phyloP scores from a whole-genome alignment of 805 yeast genomes.

The Nakazawaea wickerhamii region DNA sequence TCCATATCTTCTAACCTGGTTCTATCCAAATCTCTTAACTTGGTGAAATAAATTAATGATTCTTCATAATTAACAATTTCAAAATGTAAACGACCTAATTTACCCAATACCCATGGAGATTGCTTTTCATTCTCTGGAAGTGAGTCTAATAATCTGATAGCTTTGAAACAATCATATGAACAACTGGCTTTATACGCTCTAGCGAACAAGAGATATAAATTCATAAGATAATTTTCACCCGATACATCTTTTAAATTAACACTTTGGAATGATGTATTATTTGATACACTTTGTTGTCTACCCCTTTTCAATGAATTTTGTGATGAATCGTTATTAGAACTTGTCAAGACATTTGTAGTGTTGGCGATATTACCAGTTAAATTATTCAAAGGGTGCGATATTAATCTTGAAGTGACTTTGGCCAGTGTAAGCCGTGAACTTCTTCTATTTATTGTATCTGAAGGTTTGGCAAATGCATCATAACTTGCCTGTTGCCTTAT shows the following conservation, averaged over 20 bases:
- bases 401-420: constrained; percentile 42
- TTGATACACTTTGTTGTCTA: constrained; percentile 11
- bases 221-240: constrained; percentile 36
- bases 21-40: constrained; percentile 63
- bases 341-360: not conserved
- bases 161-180: constrained; percentile 72
- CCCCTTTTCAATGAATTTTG: constrained; percentile 13
- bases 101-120: constrained; percentile 83
- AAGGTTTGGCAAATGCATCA: constrained; percentile 11
- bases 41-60: constrained; percentile 57
- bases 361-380: constrained; percentile 12
- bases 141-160: constrained; percentile 60
- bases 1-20: constrained; percentile 88
- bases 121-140: constrained; percentile 58
- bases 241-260: constrained; percentile 8
- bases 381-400: constrained; percentile 31
- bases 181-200: constrained; percentile 55
- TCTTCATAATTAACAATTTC: constrained; percentile 84
- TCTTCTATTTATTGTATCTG: constrained; percentile 13
- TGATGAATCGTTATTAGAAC: not conserved
- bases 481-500: constrained; percentile 18
- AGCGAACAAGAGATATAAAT: constrained; percentile 49
- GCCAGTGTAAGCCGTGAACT: constrained; percentile 31
- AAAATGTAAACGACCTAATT: constrained; percentile 75
- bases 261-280: constrained; percentile 9